Evolutionary conservation across 1,284 basidiomycete genomes (phyloP).

Genomic region (Marasmius oreades): DNA sequence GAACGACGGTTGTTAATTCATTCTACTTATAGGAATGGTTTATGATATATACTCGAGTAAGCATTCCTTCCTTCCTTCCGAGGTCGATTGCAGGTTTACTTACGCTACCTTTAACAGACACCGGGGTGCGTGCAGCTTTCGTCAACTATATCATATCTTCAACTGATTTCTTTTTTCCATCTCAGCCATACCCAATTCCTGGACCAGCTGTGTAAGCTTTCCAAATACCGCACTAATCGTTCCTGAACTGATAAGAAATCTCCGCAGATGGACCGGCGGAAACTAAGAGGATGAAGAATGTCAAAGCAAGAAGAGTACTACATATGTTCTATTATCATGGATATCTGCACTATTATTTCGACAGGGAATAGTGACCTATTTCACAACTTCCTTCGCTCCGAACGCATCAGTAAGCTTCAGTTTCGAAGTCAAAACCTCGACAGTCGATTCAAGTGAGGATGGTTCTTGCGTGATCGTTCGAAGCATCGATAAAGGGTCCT

Average conservation of each 20-base stretch:
- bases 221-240: not conserved
- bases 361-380: no score
- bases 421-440: no score
- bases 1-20: not conserved
- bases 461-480: no score
- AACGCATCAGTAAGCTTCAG: no score
- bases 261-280: not conserved
- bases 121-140: not conserved
- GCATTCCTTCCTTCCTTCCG: not conserved
- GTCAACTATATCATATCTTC: not conserved
- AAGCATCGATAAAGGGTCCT: not conserved
- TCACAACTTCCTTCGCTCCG: no score
- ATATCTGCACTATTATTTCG: no score
- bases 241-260: not conserved
- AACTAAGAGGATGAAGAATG: not conserved
- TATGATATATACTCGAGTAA: conserved; percentile 2
- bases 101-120: not conserved
- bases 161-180: not conserved
- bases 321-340: no score
- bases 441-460: no score
- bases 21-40: not conserved
- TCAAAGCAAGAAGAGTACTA: no score
- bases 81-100: not conserved
- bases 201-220: conserved; percentile 3
- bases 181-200: not conserved